Evolutionary conservation across 306 rosid genomes (phyloP).

Genomic region (Hylodesmum podocarpum): DNA sequence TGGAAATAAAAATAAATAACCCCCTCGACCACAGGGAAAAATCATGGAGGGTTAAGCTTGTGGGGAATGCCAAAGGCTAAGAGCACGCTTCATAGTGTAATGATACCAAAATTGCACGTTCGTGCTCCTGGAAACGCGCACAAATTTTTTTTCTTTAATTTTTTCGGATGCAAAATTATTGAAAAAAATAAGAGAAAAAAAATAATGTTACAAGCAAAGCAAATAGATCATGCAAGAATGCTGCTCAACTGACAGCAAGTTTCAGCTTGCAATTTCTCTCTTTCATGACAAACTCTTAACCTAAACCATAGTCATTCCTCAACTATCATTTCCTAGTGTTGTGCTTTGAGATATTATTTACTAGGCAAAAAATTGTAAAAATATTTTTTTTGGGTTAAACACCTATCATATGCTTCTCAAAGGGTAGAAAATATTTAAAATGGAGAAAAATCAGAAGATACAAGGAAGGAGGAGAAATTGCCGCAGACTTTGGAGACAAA

Average conservation of each 20-base stretch:
- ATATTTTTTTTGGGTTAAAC: too few species aligned
- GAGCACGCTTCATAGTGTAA: constrained; percentile 61
- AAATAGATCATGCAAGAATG: constrained; percentile 90
- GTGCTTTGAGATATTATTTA: constrained; percentile 21
- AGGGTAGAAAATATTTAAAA: background rate
- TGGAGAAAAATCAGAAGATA: background rate
- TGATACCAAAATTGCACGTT: constrained; percentile 81
- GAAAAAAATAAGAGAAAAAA: background rate
- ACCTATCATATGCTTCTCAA: background rate
- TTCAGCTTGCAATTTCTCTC: constrained; percentile 81
- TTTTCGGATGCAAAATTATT: background rate
- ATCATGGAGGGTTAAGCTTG: constrained; percentile 51
- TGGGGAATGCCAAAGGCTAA: constrained; percentile 35
- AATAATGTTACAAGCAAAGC: background rate
- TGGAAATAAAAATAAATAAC: constrained; percentile 3
- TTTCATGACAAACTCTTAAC: constrained; percentile 52
- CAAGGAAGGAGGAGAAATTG: background rate
- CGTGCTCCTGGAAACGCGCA: constrained; percentile 56
- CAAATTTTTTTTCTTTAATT: background rate
- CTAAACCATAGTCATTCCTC: constrained; percentile 49
- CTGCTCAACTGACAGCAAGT: constrained; percentile 88
- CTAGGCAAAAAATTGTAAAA: too few species aligned
- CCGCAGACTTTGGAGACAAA: background rate
- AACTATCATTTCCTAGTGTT: constrained; percentile 52
- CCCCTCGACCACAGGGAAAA: constrained; percentile 40